Conservation (phyloP, 2,329 filamentous ascomycete genomes). For the Cercospora sp. region DNA sequence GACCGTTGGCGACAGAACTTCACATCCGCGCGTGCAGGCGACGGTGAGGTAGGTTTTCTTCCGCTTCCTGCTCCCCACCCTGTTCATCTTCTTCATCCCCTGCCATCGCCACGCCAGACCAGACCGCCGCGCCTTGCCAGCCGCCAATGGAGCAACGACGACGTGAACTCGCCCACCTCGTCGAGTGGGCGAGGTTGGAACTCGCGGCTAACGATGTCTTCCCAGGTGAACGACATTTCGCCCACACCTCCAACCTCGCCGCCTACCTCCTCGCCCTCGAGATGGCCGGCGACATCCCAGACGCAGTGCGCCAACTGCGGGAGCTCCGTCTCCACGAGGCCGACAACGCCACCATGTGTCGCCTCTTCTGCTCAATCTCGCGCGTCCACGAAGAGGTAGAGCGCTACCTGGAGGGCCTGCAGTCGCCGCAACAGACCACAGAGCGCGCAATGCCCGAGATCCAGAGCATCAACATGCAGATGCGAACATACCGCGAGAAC, state of each 20-base stretch:
- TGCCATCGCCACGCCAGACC: neutral
- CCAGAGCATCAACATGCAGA: neutral
- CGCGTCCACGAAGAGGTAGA: neutral
- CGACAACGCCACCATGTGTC: neutral
- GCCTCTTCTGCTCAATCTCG: neutral
- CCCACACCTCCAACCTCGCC: neutral
- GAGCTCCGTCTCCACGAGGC: neutral
- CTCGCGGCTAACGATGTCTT: neutral
- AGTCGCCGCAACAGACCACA: conserved; percentile 1
- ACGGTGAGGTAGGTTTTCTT: neutral
- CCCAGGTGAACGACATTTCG: neutral
- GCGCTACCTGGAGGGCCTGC: conserved; percentile 2
- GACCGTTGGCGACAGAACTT: neutral
- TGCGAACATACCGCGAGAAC: neutral
- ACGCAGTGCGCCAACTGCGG: neutral
- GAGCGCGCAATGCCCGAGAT: conserved; percentile 6
- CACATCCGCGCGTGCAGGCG: neutral
- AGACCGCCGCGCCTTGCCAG: neutral
- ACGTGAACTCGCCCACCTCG: neutral
- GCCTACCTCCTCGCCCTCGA: conserved; percentile 2
- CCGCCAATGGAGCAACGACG: neutral
- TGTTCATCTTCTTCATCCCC: neutral
- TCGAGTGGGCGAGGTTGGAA: neutral
- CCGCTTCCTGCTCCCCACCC: neutral
- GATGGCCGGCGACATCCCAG: neutral